phyloP scores from a whole-genome alignment of 495 filamentous ascomycete species.

The Darksidea phi region DNA sequence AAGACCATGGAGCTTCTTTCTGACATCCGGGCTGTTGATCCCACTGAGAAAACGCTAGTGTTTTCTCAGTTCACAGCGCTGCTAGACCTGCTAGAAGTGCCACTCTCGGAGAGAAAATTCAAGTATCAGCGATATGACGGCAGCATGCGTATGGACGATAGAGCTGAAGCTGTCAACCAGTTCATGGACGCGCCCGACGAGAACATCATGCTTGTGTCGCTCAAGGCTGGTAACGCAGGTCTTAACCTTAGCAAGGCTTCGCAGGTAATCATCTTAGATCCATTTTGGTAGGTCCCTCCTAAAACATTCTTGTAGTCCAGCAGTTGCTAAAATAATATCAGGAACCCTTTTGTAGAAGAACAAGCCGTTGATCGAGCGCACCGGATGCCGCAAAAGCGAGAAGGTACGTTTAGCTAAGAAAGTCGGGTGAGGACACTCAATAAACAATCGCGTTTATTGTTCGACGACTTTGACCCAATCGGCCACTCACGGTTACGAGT shows the following conservation, averaged over 20 bases:
- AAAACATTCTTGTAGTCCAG: too few relatives aligned
- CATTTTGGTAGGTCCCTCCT: slow-evolving; percentile 60
- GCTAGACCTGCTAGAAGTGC: slow-evolving; percentile 90
- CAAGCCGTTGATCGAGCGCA: slow-evolving; percentile 94
- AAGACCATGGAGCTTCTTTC: slow-evolving; percentile 70
- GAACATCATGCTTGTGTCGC: slow-evolving; percentile 80
- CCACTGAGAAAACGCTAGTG: slow-evolving; percentile 78
- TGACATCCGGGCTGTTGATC: slow-evolving; percentile 48
- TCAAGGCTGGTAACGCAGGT: slow-evolving; percentile 89
- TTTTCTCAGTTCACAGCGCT: slow-evolving; percentile 92
- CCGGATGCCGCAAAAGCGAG: slow-evolving; percentile 76
- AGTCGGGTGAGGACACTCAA: too few relatives aligned
- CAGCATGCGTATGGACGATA: slow-evolving; percentile 66
- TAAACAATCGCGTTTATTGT: too few relatives aligned
- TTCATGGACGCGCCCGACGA: slow-evolving; percentile 67
- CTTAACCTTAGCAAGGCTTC: slow-evolving; percentile 85
- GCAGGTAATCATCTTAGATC: slow-evolving; percentile 88
- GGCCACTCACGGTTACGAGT: too few relatives aligned
- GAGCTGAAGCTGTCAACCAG: slow-evolving; percentile 67
- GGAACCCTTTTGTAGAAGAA: slow-evolving; percentile 90
- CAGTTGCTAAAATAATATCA: too few relatives aligned
- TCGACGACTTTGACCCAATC: too few relatives aligned
- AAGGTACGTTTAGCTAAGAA: slow-evolving; percentile 16
- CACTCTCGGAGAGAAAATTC: slow-evolving; percentile 63
- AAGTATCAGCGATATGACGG: slow-evolving; percentile 82